These are phyloP conservation scores for Penicillium sp. DNA, from an alignment of 2,329 filamentous ascomycete species.

Conservation along the genomic window DNA sequence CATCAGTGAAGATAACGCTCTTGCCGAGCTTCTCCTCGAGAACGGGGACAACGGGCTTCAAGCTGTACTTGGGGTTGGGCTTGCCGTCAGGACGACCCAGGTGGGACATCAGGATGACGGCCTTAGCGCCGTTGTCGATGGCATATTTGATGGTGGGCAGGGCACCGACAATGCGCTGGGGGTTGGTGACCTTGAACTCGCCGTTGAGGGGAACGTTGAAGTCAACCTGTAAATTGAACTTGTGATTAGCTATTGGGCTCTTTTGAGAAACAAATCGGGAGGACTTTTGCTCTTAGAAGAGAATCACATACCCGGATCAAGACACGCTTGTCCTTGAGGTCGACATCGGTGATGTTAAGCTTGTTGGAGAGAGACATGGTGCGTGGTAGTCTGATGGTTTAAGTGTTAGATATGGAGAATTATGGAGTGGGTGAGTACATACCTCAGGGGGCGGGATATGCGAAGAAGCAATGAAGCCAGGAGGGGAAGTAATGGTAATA, in stretches of 20 bases:
- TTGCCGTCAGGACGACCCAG: conserved; percentile 93
- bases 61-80: conserved; percentile 86
- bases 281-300: conserved; percentile 6
- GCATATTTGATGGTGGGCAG: conserved; percentile 94
- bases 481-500: conserved; percentile 5
- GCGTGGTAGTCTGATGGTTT: conserved; percentile 3
- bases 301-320: conserved; percentile 78
- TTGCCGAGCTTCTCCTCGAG: conserved; percentile 86
- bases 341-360: conserved; percentile 92
- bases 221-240: conserved; percentile 68
- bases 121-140: conserved; percentile 83
- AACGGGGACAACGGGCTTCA: conserved; percentile 87
- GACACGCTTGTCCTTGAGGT: conserved; percentile 97
- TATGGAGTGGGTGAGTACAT: background rate
- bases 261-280: conserved; percentile 10
- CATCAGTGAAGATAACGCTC: conserved; percentile 82
- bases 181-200: conserved; percentile 94
- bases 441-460: conserved; percentile 12
- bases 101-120: conserved; percentile 97
- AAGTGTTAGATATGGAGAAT: background rate
- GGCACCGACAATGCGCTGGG: conserved; percentile 95
- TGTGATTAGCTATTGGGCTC: conserved; percentile 6
- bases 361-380: conserved; percentile 97
- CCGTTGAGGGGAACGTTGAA: conserved; percentile 98
- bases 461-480: conserved; percentile 11